phyloP scores from a whole-genome alignment of 495 filamentous ascomycete species.

The Neurospora sp. region DNA sequence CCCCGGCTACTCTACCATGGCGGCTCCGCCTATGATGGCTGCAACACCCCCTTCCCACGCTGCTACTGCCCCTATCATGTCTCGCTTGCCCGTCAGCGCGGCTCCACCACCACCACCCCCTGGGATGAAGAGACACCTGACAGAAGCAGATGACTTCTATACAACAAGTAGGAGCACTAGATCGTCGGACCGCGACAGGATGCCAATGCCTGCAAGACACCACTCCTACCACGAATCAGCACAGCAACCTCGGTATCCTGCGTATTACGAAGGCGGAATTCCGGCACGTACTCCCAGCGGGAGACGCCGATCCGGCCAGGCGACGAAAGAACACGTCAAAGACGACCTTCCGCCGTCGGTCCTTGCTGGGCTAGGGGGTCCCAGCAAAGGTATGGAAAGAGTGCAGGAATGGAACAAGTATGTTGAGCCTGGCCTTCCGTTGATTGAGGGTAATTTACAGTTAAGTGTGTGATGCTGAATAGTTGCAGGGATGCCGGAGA shows the following conservation, averaged over 20 bases:
- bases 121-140: not conserved
- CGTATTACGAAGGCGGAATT: not conserved
- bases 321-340: slow-evolving; percentile 16
- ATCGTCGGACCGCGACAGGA: not conserved
- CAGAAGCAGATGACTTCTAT: not conserved
- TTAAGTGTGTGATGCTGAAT: not conserved
- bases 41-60: slow-evolving; percentile 16
- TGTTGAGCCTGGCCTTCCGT: slow-evolving; percentile 29
- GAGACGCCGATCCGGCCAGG: slow-evolving; percentile 16
- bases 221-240: not conserved
- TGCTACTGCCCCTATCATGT: slow-evolving; percentile 6
- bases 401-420: slow-evolving; percentile 39
- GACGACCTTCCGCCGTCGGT: slow-evolving; percentile 27
- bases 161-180: not conserved
- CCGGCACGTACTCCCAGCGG: slow-evolving; percentile 17
- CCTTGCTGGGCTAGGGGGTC: slow-evolving; percentile 35
- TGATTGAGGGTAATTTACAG: slow-evolving; percentile 6
- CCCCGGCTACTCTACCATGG: slow-evolving; percentile 6
- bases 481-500: not conserved
- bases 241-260: not conserved
- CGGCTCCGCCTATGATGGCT: slow-evolving; percentile 9
- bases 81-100: not conserved
- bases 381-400: slow-evolving; percentile 34
- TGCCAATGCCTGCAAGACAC: slow-evolving; percentile 5
- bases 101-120: not conserved